Evolutionary conservation across 2,329 filamentous ascomycete species (phyloP), one percentile per base, ranked within the genome.

Genomic region (Pestalotiopsis sp.): DNA sequence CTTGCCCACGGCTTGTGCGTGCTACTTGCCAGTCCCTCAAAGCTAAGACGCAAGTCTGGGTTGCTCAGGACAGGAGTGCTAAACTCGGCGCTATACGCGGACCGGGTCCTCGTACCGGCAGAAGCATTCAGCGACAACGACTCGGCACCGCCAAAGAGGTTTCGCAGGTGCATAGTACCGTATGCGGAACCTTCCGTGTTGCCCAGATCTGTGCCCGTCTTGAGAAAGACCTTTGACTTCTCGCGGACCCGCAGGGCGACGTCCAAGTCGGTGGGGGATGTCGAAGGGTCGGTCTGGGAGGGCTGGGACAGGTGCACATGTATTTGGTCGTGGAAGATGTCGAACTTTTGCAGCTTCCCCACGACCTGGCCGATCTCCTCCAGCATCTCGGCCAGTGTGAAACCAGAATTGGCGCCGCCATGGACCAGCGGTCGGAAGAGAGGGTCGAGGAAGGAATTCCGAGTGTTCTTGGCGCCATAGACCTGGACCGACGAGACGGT

Each of bases 141-240:
- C 83, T 99, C 96, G 27, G 95, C 96, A 52, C 96, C 96, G 65
- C 96, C 96, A 78, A 99, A 93, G 69, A 99, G 87, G 81, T 99
- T 99, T 73, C 96, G 91, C 85, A 94, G 91, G 65, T 95, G 86
- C 59, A 94, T 87, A 73, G 96, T 95, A 73, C 93, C 91, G 78
- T 97, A 98, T 4, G 95, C 95, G 7, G 95, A 97, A 45, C 95
- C 96, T 81, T 99, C 96, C 25, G 93, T 91, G 77, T 97, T 97
- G 71, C 96, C 96, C 60, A 97, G 87, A 78, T 98, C 95, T 9
- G 96, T 98, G 69, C 96, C 96, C 0, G 95, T 97, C 83, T 97
- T 97, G 76, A 98, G 88, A 69, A 94, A 90, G 76, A 98, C 89
- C 52, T 92, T 91, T 40, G 93, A 92, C 73, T 93, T 91, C 81